phyloP scores from a whole-genome alignment of 2,329 filamentous ascomycete species.

The Aspergillus intermedius region DNA sequence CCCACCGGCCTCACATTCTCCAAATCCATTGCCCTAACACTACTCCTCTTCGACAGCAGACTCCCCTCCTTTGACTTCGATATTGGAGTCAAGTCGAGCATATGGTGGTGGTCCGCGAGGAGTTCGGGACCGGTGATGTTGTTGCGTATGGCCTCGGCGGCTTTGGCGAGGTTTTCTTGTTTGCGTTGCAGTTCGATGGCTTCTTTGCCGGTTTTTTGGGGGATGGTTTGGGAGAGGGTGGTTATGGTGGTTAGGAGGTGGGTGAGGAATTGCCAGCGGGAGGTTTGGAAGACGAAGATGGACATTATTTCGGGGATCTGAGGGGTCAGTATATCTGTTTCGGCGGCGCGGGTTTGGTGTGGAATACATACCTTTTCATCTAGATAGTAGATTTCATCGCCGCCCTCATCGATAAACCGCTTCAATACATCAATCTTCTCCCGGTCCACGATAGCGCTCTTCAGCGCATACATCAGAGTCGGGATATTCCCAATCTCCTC shows the following conservation, averaged over 20 bases:
- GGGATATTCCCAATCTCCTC: conserved; percentile 60
- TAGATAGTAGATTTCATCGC: conserved; percentile 69
- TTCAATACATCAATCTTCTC: conserved; percentile 83
- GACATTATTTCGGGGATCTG: conserved; percentile 80
- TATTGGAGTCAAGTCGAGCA: conserved; percentile 25
- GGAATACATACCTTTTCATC: conserved; percentile 47
- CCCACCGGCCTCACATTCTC: conserved; percentile 13
- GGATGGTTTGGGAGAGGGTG: conserved; percentile 42
- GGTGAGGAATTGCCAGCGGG: conserved; percentile 67
- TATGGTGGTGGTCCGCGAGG: conserved; percentile 64
- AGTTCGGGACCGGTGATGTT: conserved; percentile 77
- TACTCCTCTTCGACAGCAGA: conserved; percentile 16
- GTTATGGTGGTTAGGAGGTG: conserved; percentile 62
- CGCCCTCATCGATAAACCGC: conserved; percentile 71
- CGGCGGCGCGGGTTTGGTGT: too few relatives aligned
- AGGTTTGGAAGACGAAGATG: conserved; percentile 82
- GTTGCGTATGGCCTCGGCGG: conserved; percentile 68
- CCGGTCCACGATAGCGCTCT: conserved; percentile 69
- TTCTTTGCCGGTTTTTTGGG: conserved; percentile 33
- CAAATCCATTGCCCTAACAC: background rate
- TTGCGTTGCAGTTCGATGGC: conserved; percentile 41
- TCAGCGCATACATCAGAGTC: conserved; percentile 62
- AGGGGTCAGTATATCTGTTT: background rate
- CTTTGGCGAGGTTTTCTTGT: conserved; percentile 64
- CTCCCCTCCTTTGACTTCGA: conserved; percentile 18